Evolutionary conservation across 1,284 basidiomycete genomes (phyloP).

Genomic region (Veloporphyrellus conicus): DNA sequence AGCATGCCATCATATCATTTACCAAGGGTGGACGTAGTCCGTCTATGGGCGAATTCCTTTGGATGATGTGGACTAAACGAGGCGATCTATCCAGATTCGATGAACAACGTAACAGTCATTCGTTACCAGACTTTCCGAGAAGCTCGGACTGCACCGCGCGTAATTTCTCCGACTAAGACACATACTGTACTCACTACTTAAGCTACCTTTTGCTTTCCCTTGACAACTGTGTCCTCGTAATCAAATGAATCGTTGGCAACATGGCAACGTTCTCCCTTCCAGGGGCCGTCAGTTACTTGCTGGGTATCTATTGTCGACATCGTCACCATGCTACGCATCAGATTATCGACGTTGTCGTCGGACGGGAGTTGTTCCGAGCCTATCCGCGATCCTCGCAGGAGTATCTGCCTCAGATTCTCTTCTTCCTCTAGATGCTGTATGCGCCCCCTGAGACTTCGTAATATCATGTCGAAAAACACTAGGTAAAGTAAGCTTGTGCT

Average conservation of each 20-base stretch:
- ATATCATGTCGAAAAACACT: slow-evolving; percentile 45
- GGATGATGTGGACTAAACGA: too few relatives aligned
- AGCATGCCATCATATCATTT: too few relatives aligned
- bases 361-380: slow-evolving; percentile 49
- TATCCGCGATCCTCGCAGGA: slow-evolving; percentile 53
- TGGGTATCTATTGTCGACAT: slow-evolving; percentile 18
- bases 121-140: too few relatives aligned
- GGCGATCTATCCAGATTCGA: too few relatives aligned
- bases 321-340: slow-evolving; percentile 62
- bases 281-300: slow-evolving; percentile 27
- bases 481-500: slow-evolving; percentile 17
- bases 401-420: slow-evolving; percentile 57
- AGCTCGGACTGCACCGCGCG: too few relatives aligned
- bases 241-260: slow-evolving; percentile 19
- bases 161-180: too few relatives aligned
- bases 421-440: slow-evolving; percentile 61
- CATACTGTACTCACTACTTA: too few relatives aligned
- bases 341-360: slow-evolving; percentile 53
- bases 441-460: slow-evolving; percentile 47
- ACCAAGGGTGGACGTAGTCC: too few relatives aligned
- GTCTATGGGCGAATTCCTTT: too few relatives aligned
- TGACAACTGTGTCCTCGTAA: slow-evolving; percentile 28
- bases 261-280: slow-evolving; percentile 22
- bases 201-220: slow-evolving; percentile 20
- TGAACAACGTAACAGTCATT: too few relatives aligned